Conservation (phyloP, 2,329 filamentous ascomycete species). For the Penicillium polonicum region DNA sequence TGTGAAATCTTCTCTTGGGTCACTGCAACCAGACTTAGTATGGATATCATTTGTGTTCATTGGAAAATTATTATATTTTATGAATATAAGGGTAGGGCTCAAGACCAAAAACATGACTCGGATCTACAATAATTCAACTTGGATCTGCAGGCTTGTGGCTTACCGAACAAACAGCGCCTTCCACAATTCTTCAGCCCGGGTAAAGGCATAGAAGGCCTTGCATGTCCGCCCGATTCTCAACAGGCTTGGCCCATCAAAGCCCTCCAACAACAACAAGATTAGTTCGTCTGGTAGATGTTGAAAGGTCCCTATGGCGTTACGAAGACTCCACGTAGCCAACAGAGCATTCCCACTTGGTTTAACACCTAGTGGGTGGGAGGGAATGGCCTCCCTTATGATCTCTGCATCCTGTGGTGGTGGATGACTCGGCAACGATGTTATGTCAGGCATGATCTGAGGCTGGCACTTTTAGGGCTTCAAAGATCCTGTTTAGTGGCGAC, state of each 20-base stretch:
- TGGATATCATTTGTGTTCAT: not conserved
- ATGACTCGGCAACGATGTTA: conserved; percentile 30
- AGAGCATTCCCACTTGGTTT: conserved; percentile 86
- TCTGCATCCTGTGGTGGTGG: conserved; percentile 19
- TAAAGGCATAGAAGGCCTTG: conserved; percentile 83
- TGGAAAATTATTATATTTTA: not conserved
- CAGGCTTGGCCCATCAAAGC: conserved; percentile 63
- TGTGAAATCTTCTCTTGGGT: conserved; percentile 45
- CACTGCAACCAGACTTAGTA: conserved; percentile 28
- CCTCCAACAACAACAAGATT: conserved; percentile 72
- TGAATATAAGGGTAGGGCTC: not conserved
- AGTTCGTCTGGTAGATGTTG: conserved; percentile 75
- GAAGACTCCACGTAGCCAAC: conserved; percentile 64
- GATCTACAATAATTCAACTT: conserved; percentile 10
- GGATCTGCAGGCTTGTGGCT: conserved; percentile 44
- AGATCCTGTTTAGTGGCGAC: conserved; percentile 16
- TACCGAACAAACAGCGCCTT: conserved; percentile 81
- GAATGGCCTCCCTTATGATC: conserved; percentile 55
- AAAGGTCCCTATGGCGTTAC: conserved; percentile 64
- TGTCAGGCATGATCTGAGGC: conserved; percentile 33
- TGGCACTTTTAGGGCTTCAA: conserved; percentile 24
- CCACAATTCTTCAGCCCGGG: conserved; percentile 83
- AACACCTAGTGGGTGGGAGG: conserved; percentile 76
- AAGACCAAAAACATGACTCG: not conserved
- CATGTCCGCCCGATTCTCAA: conserved; percentile 72